Evolutionary conservation across 148 eudicot species (phyloP).

Genomic region (Rhododendron molle): DNA sequence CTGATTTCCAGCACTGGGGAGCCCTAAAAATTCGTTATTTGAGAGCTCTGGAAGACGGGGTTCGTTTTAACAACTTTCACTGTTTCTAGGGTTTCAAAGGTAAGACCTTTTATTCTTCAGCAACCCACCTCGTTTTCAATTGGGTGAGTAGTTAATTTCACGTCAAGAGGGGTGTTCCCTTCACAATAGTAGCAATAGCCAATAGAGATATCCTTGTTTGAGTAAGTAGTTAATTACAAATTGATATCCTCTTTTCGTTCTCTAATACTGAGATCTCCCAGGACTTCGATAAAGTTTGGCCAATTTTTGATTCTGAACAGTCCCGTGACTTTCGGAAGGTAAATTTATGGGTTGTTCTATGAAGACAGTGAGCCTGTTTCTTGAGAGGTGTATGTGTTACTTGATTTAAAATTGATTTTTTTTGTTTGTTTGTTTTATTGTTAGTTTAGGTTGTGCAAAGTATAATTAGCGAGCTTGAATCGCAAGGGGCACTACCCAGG

Average conservation of each 20-base stretch:
- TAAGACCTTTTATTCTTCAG: too few relatives aligned
- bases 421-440: slow-evolving; percentile 1
- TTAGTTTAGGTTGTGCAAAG: slow-evolving; percentile 84
- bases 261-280: slow-evolving; percentile 32
- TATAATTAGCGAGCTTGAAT: slow-evolving; percentile 91
- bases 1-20: too few relatives aligned
- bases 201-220: background rate
- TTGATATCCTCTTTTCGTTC: slow-evolving; percentile 1
- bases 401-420: background rate
- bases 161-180: background rate
- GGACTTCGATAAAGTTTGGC: slow-evolving; percentile 99
- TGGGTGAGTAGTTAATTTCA: too few relatives aligned
- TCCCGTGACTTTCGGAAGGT: slow-evolving; percentile 98
- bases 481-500: slow-evolving; percentile 95
- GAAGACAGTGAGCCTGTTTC: background rate
- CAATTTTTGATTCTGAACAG: slow-evolving; percentile 96
- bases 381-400: too few relatives aligned
- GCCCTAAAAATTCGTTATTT: too few relatives aligned
- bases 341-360: background rate
- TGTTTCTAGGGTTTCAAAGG: too few relatives aligned
- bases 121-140: too few relatives aligned
- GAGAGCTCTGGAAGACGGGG: too few relatives aligned
- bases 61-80: too few relatives aligned
- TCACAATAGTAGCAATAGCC: background rate
- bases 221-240: background rate